These are phyloP conservation scores for Dictyostelium brefeldianum DNA, from an alignment of 78 protist species.

Conservation along the genomic window DNA sequence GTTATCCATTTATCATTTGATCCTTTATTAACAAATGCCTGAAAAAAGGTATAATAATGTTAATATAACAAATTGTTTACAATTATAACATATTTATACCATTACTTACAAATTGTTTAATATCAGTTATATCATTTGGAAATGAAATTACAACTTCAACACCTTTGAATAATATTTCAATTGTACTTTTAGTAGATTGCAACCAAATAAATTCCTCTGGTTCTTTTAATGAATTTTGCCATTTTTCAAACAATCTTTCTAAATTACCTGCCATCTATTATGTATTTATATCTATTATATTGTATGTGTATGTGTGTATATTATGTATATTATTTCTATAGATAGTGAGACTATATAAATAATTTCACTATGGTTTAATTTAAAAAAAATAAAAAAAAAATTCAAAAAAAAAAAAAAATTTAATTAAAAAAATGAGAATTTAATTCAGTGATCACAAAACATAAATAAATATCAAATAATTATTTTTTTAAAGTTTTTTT, in stretches of 20 bases:
- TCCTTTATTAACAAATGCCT: background rate
- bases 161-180: constrained; percentile 58
- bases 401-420: background rate
- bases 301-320: background rate
- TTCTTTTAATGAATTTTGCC: constrained; percentile 20
- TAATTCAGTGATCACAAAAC: too few relatives aligned
- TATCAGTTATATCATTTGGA: constrained; percentile 43
- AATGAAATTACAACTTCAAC: constrained; percentile 32
- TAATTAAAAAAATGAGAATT: background rate
- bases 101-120: constrained; percentile 37
- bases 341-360: background rate
- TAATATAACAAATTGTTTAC: background rate
- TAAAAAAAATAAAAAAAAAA: background rate
- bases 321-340: background rate
- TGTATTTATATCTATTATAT: background rate
- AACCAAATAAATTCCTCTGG: constrained; percentile 73
- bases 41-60: background rate
- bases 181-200: constrained; percentile 46
- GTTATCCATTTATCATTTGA: constrained; percentile 19
- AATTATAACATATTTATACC: background rate
- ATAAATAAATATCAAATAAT: background rate
- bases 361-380: background rate
- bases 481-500: background rate
- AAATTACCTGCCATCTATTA: constrained; percentile 63
- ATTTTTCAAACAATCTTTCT: constrained; percentile 61